Percentiles rank a stretch among this genome's conserved stretches.
Conservation (phyloP, 805 yeast genomes). For the Candida qinlingensis region DNA sequence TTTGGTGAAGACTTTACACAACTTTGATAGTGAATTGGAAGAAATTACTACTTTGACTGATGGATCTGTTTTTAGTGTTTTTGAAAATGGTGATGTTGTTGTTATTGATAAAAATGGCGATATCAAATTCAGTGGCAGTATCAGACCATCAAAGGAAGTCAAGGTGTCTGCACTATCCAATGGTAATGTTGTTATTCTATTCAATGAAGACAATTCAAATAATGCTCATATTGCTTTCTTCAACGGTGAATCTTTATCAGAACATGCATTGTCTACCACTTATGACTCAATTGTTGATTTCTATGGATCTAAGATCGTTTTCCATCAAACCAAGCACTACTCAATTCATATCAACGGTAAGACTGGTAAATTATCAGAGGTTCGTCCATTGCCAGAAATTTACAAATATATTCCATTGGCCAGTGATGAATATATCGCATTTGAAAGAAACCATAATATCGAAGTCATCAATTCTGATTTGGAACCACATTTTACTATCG, state of each 20-base stretch:
- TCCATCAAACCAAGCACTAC: constrained; percentile 6
- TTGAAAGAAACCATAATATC: constrained; percentile 18
- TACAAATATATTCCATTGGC: constrained; percentile 15
- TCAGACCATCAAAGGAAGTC: constrained; percentile 7
- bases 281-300: constrained; percentile 18
- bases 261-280: constrained; percentile 8
- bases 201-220: constrained; percentile 4
- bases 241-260: constrained; percentile 9
- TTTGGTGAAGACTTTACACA: background rate
- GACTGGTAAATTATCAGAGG: constrained; percentile 10
- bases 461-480: constrained; percentile 14
- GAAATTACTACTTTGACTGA: constrained; percentile 10
- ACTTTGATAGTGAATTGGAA: background rate
- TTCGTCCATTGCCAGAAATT: constrained; percentile 5
- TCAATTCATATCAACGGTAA: constrained; percentile 9
- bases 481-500: constrained; percentile 15
- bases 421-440: constrained; percentile 16
- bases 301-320: constrained; percentile 22
- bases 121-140: constrained; percentile 1
- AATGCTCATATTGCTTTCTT: constrained; percentile 10
- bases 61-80: constrained; percentile 6
- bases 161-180: constrained; percentile 11
- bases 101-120: constrained; percentile 5
- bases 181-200: constrained; percentile 14
- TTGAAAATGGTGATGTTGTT: constrained; percentile 10